Conservation (phyloP, 805 yeast genomes). For the Starmerella bacillaris region DNA sequence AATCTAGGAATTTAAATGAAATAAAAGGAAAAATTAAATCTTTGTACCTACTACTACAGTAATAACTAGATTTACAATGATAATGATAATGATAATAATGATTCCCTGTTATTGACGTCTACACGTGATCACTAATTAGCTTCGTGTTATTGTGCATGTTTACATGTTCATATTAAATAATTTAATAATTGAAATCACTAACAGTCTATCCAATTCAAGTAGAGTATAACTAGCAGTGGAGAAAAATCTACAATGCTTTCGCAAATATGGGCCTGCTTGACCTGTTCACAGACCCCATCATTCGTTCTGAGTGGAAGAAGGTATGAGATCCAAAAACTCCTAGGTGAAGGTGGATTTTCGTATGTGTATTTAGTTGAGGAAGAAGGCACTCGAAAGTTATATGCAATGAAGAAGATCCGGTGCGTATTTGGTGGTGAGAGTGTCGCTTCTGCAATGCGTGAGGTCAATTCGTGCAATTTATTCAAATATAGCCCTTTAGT, state of each 20-base stretch:
- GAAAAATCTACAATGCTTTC: conserved; percentile 4
- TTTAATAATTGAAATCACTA: too few relatives aligned
- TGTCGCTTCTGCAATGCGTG: conserved; percentile 56
- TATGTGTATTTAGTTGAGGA: conserved; percentile 61
- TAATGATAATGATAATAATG: too few relatives aligned
- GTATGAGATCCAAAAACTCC: conserved; percentile 46
- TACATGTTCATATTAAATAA: too few relatives aligned
- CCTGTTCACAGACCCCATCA: conserved; percentile 33
- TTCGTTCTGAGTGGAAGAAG: conserved; percentile 42
- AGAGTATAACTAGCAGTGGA: too few relatives aligned
- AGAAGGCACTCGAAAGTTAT: conserved; percentile 29
- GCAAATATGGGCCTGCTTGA: conserved; percentile 20
- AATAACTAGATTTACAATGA: too few relatives aligned
- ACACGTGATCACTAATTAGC: too few relatives aligned
- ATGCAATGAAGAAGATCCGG: conserved; percentile 69
- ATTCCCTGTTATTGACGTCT: too few relatives aligned
- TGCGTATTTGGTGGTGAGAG: conserved; percentile 76
- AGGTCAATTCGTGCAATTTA: conserved; percentile 54
- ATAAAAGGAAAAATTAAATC: too few relatives aligned
- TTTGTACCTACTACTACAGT: too few relatives aligned
- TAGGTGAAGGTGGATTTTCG: conserved; percentile 84
- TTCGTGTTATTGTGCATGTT: too few relatives aligned
- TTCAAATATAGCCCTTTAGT: conserved; percentile 47
- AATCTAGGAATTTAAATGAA: too few relatives aligned
- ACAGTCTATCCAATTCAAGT: too few relatives aligned